Base-by-base conservation (phyloP, 1,284 basidiomycete species). In the Sporisorium reilianum region DNA sequence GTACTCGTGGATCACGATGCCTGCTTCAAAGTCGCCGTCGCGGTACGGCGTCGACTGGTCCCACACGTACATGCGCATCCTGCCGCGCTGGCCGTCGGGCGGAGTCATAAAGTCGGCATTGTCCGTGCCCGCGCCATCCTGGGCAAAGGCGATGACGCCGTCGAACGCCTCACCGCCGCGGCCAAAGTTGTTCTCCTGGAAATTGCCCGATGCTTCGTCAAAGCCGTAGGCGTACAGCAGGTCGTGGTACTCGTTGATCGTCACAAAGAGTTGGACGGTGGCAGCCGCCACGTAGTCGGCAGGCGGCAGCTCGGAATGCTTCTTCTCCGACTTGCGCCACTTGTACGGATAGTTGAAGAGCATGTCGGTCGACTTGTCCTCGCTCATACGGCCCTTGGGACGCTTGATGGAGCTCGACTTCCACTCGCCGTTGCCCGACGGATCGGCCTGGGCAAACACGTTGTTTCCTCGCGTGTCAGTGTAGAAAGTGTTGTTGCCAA, bases 1-100 rank as follows among this genome's bases (percentile, higher is more conserved):
- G 74, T 80, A 82, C 64, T 84, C 83, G 69, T 80, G 80, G 46
- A 72, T 69, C 30, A 85, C 83, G 45, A 85, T 85, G 40, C 85
- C 85, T 4, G 79, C 84, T 63, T 98, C 96, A 59, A 97, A 88
- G 80, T 97, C 95, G 46, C 96, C 95, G 81, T 98, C 95, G 26
- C 95, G 88, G 87, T 92, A 96, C 1, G 95, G 95, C 23, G 64
- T 64, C 55, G 66, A 71, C 52, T 66, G 71, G 40, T 78, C 64
- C 95, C 95, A 97, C 48, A 95, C 87, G 87, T 96, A 97, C 96
- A 97, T 97, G 77, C 95, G 89, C 92, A 95, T 95, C 64, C 93
- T 90, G 10, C 93, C 93, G 79, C 91, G 90, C 87, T 90, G 89
- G 46, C 88, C 87, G 58, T 86, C 85, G 5, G 82, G 86, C 46